A percentile compares a stretch with the other conserved stretches of the same genome.
phyloP scores from a whole-genome alignment of 2,329 filamentous ascomycete species.

The Huntiella savannae region DNA sequence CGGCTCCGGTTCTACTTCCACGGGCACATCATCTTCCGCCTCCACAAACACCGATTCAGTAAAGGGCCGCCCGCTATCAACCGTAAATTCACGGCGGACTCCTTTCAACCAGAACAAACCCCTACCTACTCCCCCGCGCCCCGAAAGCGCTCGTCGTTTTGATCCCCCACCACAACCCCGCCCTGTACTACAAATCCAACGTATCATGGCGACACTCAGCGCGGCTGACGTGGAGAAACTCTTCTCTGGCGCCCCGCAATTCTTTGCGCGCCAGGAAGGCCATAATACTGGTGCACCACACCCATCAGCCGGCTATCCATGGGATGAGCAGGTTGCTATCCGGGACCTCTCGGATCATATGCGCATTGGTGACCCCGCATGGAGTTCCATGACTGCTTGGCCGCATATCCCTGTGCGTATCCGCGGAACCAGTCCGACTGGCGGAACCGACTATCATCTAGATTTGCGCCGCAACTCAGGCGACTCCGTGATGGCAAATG shows the following conservation, averaged over 20 bases:
- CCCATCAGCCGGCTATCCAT: constrained; percentile 47
- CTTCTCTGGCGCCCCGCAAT: constrained; percentile 60
- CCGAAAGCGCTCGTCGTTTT: constrained; percentile 19
- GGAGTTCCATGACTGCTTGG: constrained; percentile 43
- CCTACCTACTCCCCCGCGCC: constrained; percentile 32
- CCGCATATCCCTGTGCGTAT: constrained; percentile 32
- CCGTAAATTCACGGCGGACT: not conserved
- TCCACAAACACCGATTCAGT: not conserved
- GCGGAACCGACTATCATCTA: not conserved
- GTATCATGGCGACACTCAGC: constrained; percentile 40
- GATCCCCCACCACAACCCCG: constrained; percentile 20
- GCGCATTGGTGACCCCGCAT: constrained; percentile 43
- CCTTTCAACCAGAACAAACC: constrained; percentile 33
- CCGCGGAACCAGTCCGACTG: not conserved
- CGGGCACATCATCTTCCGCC: not conserved
- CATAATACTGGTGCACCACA: constrained; percentile 40
- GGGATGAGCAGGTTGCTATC: constrained; percentile 42
- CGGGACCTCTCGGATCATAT: constrained; percentile 45
- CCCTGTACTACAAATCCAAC: constrained; percentile 31
- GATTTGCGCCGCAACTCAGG: constrained; percentile 15
- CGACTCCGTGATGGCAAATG: constrained; percentile 5
- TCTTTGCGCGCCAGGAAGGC: constrained; percentile 41
- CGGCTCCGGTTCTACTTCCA: no score
- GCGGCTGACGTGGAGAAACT: constrained; percentile 45
- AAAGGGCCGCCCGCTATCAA: not conserved